A percentile compares a stretch with the other conserved stretches of the same genome.
Evolutionary conservation across 163 green algal species (phyloP).

Genomic region (Botryococcus braunii): DNA sequence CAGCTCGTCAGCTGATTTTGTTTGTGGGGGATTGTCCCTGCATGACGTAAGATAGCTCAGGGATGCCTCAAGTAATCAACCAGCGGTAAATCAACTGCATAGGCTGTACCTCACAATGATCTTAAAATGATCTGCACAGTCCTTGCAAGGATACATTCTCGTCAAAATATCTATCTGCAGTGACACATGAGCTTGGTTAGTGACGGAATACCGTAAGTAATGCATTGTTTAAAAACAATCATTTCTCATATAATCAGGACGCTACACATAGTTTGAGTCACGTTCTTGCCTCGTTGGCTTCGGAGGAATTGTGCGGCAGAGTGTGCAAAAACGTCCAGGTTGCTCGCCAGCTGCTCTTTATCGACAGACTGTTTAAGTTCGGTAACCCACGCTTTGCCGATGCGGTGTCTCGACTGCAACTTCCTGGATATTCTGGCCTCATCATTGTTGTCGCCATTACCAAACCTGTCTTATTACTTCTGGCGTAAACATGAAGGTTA

Average conservation of each 20-base stretch:
- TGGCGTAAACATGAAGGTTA: neutral
- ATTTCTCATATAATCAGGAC: neutral
- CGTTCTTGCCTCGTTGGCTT: constrained; percentile 62
- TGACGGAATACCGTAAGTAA: neutral
- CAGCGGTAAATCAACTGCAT: neutral
- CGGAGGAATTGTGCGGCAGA: constrained; percentile 78
- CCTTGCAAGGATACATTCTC: constrained; percentile 79
- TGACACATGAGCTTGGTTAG: neutral
- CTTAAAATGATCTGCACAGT: constrained; percentile 76
- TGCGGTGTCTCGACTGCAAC: neutral
- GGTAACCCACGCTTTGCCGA: neutral
- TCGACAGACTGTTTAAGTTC: constrained; percentile 1
- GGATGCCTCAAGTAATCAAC: neutral
- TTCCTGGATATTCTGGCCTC: neutral
- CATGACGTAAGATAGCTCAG: neutral
- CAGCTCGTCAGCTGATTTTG: constrained; percentile 44
- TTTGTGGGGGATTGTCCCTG: constrained; percentile 44
- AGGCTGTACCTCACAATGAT: constrained; percentile 60
- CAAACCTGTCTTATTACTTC: neutral
- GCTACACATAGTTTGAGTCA: neutral
- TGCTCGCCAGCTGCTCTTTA: constrained; percentile 60
- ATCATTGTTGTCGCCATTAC: neutral
- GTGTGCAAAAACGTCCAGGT: constrained; percentile 89
- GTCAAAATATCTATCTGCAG: constrained; percentile 60
- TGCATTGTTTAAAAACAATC: neutral